Evolutionary conservation across 2,329 filamentous ascomycete genomes (phyloP).

Genomic region (Pseudogymnoascus sp.): DNA sequence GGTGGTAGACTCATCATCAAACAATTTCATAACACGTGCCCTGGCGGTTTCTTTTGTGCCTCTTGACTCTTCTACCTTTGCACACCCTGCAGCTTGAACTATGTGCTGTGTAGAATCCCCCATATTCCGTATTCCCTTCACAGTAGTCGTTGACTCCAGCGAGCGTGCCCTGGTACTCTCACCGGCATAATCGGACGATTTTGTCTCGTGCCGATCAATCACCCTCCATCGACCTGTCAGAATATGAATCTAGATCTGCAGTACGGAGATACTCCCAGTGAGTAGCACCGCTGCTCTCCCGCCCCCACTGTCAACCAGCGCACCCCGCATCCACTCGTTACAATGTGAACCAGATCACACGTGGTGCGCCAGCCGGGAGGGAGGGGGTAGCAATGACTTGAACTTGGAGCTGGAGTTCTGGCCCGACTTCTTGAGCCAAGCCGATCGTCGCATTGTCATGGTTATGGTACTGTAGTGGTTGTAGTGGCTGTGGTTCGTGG

Average conservation of each 20-base stretch:
- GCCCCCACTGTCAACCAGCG: neutral
- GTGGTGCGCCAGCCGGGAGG: neutral
- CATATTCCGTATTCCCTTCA: neutral
- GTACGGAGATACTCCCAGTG: neutral
- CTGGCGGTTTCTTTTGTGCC: neutral
- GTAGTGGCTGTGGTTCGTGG: neutral
- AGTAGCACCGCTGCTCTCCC: neutral
- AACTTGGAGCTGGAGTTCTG: neutral
- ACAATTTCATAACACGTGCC: neutral
- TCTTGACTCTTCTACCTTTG: neutral
- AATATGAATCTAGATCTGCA: neutral
- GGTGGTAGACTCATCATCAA: neutral
- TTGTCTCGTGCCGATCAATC: neutral
- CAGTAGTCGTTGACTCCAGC: neutral
- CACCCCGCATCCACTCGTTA: neutral
- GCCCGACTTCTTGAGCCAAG: neutral
- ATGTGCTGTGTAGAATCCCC: neutral
- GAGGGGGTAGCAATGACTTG: neutral
- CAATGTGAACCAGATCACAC: neutral
- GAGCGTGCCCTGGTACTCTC: neutral
- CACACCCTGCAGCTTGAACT: neutral
- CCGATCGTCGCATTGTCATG: neutral
- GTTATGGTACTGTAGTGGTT: neutral
- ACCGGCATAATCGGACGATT: neutral
- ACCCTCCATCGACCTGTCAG: neutral